A percentile compares a stretch with the other conserved stretches of the same genome.
phyloP scores from a whole-genome alignment of 768 basidiomycete genomes.

The Hygrocybe coccinea region DNA sequence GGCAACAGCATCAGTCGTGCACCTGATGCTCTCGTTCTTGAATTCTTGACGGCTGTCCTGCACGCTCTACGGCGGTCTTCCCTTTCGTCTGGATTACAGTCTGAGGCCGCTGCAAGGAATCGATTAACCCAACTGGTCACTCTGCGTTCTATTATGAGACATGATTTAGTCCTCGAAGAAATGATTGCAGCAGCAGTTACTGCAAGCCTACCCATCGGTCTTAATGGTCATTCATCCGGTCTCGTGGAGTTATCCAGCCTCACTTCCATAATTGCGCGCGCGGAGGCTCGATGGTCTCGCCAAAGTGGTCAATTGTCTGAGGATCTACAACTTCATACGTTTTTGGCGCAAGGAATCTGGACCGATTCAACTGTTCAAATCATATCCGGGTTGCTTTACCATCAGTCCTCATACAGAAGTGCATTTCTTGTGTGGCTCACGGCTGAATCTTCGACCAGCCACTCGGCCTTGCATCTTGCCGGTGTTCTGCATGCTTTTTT shows the following conservation, averaged over 20 bases:
- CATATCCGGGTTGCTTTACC: slow-evolving; percentile 43
- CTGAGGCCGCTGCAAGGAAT: slow-evolving; percentile 25
- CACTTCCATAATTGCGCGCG: slow-evolving; percentile 18
- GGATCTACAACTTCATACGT: slow-evolving; percentile 26
- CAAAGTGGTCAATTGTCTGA: slow-evolving; percentile 17
- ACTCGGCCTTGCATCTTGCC: slow-evolving; percentile 30
- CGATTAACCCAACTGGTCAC: slow-evolving; percentile 37
- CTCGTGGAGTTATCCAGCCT: slow-evolving; percentile 14
- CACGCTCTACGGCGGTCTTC: slow-evolving; percentile 24
- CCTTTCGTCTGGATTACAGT: slow-evolving; percentile 15
- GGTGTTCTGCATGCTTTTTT: slow-evolving; percentile 44
- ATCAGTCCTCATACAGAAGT: slow-evolving; percentile 21
- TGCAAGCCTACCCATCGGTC: slow-evolving; percentile 36
- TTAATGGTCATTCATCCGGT: slow-evolving; percentile 23
- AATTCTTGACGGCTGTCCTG: slow-evolving; percentile 37
- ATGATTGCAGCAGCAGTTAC: slow-evolving; percentile 42
- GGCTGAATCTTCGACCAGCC: slow-evolving; percentile 21
- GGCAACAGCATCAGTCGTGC: slow-evolving; percentile 10
- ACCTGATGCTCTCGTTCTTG: slow-evolving; percentile 7
- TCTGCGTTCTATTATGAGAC: slow-evolving; percentile 32
- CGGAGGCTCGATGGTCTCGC: slow-evolving; percentile 33
- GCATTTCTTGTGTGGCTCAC: slow-evolving; percentile 40
- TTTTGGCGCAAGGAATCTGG: slow-evolving; percentile 43
- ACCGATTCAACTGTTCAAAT: slow-evolving; percentile 40
- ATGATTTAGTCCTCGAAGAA: slow-evolving; percentile 40